Conservation (phyloP, 2,329 filamentous ascomycete species). For the Chaetomium strumarium region DNA sequence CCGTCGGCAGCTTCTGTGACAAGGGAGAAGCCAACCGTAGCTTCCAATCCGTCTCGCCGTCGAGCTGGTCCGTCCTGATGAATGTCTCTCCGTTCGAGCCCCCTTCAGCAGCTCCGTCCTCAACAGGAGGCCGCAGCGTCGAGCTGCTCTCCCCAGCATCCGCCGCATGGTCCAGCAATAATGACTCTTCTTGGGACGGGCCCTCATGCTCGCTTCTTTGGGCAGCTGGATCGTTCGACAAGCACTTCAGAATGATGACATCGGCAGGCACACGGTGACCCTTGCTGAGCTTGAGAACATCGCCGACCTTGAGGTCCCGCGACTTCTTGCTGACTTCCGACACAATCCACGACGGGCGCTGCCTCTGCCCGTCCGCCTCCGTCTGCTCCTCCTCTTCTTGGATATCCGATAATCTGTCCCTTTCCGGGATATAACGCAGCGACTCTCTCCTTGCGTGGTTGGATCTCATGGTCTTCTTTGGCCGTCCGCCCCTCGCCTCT, state of each 20-base stretch:
- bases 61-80: constrained; percentile 92
- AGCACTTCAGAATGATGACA: constrained; percentile 83
- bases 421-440: constrained; percentile 32
- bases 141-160: constrained; percentile 20
- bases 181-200: constrained; percentile 33
- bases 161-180: constrained; percentile 37
- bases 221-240: constrained; percentile 28
- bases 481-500: constrained; percentile 30
- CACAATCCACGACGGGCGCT: constrained; percentile 43
- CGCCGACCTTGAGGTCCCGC: constrained; percentile 84
- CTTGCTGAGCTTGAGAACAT: constrained; percentile 88
- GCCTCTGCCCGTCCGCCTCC: constrained; percentile 36
- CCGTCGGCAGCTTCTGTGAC: constrained; percentile 69
- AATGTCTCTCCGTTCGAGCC: constrained; percentile 78
- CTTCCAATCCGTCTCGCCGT: constrained; percentile 99
- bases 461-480: constrained; percentile 44
- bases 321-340: constrained; percentile 74
- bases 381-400: constrained; percentile 60
- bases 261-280: constrained; percentile 92
- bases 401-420: constrained; percentile 55
- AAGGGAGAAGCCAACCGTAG: constrained; percentile 79
- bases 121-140: constrained; percentile 24
- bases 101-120: constrained; percentile 23
- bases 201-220: constrained; percentile 29
- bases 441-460: constrained; percentile 34